phyloP scores from a whole-genome alignment of 2,329 filamentous ascomycete genomes.

The Trichoderma koningii region DNA sequence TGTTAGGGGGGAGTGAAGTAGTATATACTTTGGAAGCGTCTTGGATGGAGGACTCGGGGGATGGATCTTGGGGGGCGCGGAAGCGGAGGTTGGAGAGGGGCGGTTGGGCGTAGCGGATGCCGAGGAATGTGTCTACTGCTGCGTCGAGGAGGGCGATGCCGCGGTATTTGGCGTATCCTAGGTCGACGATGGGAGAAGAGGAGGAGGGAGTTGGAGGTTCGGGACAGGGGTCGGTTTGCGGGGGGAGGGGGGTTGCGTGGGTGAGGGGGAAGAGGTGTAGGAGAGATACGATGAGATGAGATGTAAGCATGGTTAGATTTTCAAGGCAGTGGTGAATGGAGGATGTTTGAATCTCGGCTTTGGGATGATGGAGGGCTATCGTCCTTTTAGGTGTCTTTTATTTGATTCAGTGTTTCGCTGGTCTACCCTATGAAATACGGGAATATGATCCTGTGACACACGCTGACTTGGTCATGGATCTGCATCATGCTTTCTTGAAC shows the following conservation, averaged over 20 bases:
- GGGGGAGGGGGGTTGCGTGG: neutral
- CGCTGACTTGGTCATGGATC: too few relatives aligned
- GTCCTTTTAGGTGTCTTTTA: too few relatives aligned
- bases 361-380: neutral
- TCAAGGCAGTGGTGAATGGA: too few relatives aligned
- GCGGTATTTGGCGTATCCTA: constrained; percentile 50
- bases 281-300: neutral
- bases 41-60: constrained; percentile 38
- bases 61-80: constrained; percentile 51
- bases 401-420: too few relatives aligned
- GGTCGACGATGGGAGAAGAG: constrained; percentile 36
- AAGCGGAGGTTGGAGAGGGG: constrained; percentile 54
- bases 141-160: constrained; percentile 41
- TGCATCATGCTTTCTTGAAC: too few relatives aligned
- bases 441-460: too few relatives aligned
- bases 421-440: too few relatives aligned
- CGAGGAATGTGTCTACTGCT: constrained; percentile 50
- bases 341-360: too few relatives aligned
- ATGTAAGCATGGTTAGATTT: neutral
- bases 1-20: too few relatives aligned
- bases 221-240: neutral
- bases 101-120: constrained; percentile 55
- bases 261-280: neutral
- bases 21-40: constrained; percentile 39
- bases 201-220: neutral